Evolutionary conservation across 805 yeast species (phyloP).

Genomic region (Groenewaldozyma tartarivorans): DNA sequence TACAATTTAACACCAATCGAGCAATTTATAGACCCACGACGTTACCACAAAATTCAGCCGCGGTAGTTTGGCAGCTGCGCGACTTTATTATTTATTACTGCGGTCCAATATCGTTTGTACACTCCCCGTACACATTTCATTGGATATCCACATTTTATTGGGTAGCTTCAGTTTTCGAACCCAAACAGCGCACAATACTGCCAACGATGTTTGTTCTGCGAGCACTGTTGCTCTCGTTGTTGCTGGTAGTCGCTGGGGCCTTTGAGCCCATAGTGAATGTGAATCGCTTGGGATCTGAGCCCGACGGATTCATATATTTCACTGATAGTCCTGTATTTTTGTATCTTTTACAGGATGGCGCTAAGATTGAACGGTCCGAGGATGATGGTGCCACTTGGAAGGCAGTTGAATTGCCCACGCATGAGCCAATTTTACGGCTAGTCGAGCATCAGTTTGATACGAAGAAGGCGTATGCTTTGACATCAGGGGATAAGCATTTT

Average conservation of each 20-base stretch:
- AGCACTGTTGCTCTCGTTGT: not conserved
- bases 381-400: conserved; percentile 40
- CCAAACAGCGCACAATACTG: too few species aligned
- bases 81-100: too few species aligned
- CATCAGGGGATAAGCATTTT: conserved; percentile 28
- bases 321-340: conserved; percentile 27
- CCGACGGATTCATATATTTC: conserved; percentile 25
- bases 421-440: conserved; percentile 17
- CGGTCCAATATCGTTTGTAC: too few species aligned
- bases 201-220: not conserved
- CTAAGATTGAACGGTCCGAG: conserved; percentile 33
- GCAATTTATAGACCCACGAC: too few species aligned
- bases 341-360: conserved; percentile 13
- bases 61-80: too few species aligned
- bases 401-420: conserved; percentile 27
- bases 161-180: too few species aligned
- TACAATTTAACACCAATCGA: too few species aligned
- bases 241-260: conserved; percentile 4
- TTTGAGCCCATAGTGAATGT: conserved; percentile 12
- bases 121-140: too few species aligned
- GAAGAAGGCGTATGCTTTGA: conserved; percentile 32
- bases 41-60: too few species aligned
- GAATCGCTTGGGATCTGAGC: conserved; percentile 6
- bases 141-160: too few species aligned
- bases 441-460: conserved; percentile 32